A percentile compares a stretch with the other conserved stretches of the same genome.
Conservation (phyloP, 495 filamentous ascomycete genomes). For the Acidiella bohemica region DNA sequence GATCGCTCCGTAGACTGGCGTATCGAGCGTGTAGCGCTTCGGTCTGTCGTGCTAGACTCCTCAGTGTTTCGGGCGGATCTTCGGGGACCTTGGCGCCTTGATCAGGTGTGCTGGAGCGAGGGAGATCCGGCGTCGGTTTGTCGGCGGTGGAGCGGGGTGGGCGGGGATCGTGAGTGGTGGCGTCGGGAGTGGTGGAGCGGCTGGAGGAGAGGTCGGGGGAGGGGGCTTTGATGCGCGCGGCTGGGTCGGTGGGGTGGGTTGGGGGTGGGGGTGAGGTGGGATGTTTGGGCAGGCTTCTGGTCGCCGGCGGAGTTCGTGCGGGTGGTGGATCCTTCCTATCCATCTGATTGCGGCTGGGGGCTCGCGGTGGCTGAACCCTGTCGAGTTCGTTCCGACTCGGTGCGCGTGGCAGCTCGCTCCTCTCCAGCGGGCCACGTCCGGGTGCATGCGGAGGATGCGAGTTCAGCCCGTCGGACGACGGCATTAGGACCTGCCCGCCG, state of each 20-base stretch:
- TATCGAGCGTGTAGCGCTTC: constrained; percentile 15
- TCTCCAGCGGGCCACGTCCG: no score
- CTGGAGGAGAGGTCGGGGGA: not conserved
- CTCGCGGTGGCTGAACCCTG: not conserved
- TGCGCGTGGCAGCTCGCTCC: no score
- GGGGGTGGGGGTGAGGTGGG: not conserved
- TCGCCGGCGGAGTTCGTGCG: not conserved
- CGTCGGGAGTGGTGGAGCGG: not conserved
- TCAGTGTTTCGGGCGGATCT: constrained; percentile 9
- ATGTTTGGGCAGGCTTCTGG: not conserved
- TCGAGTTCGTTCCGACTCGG: not conserved
- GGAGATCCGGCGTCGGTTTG: constrained; percentile 8
- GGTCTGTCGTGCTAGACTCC: constrained; percentile 5
- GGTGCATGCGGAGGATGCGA: no score
- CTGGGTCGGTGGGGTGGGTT: no score
- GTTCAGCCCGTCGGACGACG: no score
- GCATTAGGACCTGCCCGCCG: no score
- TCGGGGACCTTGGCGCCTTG: not conserved
- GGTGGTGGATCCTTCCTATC: not conserved
- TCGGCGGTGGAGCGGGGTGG: not conserved
- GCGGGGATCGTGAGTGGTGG: not conserved
- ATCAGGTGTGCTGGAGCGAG: constrained; percentile 1
- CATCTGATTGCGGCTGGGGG: not conserved
- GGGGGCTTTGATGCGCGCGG: not conserved
- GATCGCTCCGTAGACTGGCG: constrained; percentile 8